These are phyloP conservation scores for Trichoderma breve DNA, from an alignment of 2,329 filamentous ascomycete species.

Conservation along the genomic window DNA sequence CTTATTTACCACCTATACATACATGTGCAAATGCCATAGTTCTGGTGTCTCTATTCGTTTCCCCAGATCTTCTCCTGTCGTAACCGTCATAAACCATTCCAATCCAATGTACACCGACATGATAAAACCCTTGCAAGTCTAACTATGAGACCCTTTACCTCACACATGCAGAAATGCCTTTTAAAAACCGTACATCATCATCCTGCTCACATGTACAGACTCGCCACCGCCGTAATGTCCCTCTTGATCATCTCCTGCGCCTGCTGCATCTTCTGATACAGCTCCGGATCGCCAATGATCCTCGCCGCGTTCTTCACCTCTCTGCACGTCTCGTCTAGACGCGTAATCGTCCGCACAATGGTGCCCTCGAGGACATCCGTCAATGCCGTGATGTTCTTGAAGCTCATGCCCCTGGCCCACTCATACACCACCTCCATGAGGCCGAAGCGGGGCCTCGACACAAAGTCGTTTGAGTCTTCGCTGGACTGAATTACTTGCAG, in stretches of 20 bases:
- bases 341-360: constrained; percentile 90
- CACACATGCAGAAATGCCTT: not conserved
- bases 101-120: not conserved
- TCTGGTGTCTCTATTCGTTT: not conserved
- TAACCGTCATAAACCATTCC: not conserved
- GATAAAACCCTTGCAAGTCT: not conserved
- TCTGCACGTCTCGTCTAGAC: constrained; percentile 91
- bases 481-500: constrained; percentile 89
- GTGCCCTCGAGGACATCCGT: constrained; percentile 97
- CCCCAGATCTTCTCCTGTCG: not conserved
- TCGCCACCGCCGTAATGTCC: constrained; percentile 88
- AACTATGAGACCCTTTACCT: not conserved
- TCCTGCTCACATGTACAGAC: constrained; percentile 70
- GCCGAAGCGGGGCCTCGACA: constrained; percentile 81
- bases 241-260: constrained; percentile 98
- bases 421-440: constrained; percentile 98
- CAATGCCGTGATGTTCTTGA: constrained; percentile 94
- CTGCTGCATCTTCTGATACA: constrained; percentile 95
- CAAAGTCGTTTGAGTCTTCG: constrained; percentile 91
- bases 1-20: not conserved
- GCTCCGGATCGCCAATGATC: constrained; percentile 87
- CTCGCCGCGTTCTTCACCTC: constrained; percentile 97
- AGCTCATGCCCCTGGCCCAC: constrained; percentile 96
- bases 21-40: not conserved
- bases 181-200: not conserved